Evolutionary conservation across 805 yeast species (phyloP), one percentile per base, ranked within the genome.

Genomic region (Teunomyces stri): DNA sequence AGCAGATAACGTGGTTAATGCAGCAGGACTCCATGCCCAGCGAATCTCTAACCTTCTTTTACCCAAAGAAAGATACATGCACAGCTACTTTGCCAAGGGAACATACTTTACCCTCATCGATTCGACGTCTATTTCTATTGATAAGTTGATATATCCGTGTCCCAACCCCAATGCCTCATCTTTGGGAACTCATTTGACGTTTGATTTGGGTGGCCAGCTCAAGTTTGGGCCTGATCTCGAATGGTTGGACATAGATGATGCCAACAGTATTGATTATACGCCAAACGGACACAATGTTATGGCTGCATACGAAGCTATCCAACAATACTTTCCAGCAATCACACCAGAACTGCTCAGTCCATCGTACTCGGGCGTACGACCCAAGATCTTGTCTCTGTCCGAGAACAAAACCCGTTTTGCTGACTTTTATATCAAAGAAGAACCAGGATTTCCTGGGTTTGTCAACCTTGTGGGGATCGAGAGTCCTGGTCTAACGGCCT

Each of bases 171-270:
- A 80, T 44, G 78, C 82, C 0, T 75, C 86, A n/a, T 87, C 95
- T 0, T 69, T 91, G 47, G 97, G 97, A 0, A 87, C 94, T 0
- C 97, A 90, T 68, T 67, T 91, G 51, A 90, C 97, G 0, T 68
- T 91, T 27, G 95, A 88, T 57, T 65, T 90, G 46, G 90, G 87
- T 3, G 94, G 95, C 0, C 84, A 83, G 54, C 66, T 90, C 22
- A 77, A 80, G 52, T 90, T 90, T 61, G 97, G 97, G 0, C 97
- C 97, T 0, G 96, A 91, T 61, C 65, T 89, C 35, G 94, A 89
- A 62, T 89, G 95, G 88, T 80, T 87, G 1, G 78, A 75, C 28
- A 51, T 60, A 2, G 50, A 45, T 3, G 56, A 60, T 28, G 68
- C 76, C 1, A 52, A 48, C 31, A 61, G 58, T 41, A 68, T 53